phyloP scores from a whole-genome alignment of 2,329 filamentous ascomycete species.

The Leptographium lundbergii region DNA sequence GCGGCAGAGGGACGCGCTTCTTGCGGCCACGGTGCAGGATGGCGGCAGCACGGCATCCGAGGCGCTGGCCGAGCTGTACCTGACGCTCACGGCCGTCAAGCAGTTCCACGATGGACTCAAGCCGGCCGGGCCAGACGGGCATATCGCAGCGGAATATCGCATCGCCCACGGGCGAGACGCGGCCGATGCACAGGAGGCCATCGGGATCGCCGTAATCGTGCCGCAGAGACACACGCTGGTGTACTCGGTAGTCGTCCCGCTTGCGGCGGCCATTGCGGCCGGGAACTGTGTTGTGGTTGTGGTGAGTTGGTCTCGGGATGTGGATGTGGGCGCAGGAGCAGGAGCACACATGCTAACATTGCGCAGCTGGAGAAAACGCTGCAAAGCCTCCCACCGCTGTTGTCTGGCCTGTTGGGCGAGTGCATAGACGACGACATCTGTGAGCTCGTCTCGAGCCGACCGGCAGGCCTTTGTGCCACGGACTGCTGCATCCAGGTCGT shows the following conservation, averaged over 20 bases:
- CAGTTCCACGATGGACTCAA: slow-evolving; percentile 16
- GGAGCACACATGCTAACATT: too few relatives aligned
- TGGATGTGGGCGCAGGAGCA: too few relatives aligned
- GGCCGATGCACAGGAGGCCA: slow-evolving; percentile 10
- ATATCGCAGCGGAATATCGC: slow-evolving; percentile 19
- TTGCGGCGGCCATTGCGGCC: slow-evolving; percentile 22
- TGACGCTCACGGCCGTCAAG: slow-evolving; percentile 18
- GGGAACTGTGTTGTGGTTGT: slow-evolving; percentile 24
- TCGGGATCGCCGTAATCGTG: slow-evolving; percentile 20
- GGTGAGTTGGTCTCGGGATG: slow-evolving; percentile 8
- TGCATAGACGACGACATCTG: slow-evolving; percentile 1
- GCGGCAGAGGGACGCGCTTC: slow-evolving; percentile 11
- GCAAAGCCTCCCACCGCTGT: neutral
- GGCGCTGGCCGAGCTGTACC: slow-evolving; percentile 19
- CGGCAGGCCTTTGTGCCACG: neutral
- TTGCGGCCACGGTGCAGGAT: slow-evolving; percentile 15
- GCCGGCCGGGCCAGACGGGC: slow-evolving; percentile 13
- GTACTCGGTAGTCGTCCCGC: slow-evolving; percentile 19
- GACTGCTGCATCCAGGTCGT: slow-evolving; percentile 11
- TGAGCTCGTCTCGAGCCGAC: slow-evolving; percentile 8
- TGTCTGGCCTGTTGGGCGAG: neutral
- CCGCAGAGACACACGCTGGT: slow-evolving; percentile 19
- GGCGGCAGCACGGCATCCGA: slow-evolving; percentile 17
- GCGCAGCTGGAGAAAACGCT: slow-evolving; percentile 14
- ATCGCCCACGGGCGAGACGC: slow-evolving; percentile 16